Evolutionary conservation across 2,329 filamentous ascomycete genomes (phyloP).

Genomic region (Pseudogymnoascus sp.): DNA sequence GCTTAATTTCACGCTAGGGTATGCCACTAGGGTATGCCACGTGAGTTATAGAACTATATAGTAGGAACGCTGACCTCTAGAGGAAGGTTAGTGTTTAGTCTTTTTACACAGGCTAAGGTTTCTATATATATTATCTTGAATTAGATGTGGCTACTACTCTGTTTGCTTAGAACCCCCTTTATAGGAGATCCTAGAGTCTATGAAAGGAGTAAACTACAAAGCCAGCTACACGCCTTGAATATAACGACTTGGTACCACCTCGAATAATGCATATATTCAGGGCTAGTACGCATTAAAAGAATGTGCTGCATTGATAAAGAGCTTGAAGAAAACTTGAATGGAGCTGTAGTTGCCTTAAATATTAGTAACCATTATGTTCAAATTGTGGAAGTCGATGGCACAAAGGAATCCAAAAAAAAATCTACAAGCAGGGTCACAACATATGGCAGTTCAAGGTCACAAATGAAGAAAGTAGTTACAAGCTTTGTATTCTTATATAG

Average conservation of each 20-base stretch:
- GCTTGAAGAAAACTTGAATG: background rate
- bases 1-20: background rate
- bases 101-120: background rate
- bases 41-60: background rate
- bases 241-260: background rate
- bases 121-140: background rate
- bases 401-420: background rate
- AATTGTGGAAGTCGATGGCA: background rate
- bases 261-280: background rate
- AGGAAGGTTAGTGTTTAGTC: background rate
- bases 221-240: background rate
- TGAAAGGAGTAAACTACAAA: background rate
- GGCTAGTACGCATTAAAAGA: background rate
- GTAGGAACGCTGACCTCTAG: background rate
- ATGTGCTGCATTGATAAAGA: background rate
- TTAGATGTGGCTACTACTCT: background rate
- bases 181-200: background rate
- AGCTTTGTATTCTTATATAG: constrained; percentile 5
- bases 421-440: background rate
- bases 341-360: background rate
- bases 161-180: background rate
- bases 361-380: background rate
- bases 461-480: background rate
- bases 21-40: background rate
- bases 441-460: background rate